Evolutionary conservation across 176 grass and related monocot genomes (phyloP).

Genomic region (Carex pumila): DNA sequence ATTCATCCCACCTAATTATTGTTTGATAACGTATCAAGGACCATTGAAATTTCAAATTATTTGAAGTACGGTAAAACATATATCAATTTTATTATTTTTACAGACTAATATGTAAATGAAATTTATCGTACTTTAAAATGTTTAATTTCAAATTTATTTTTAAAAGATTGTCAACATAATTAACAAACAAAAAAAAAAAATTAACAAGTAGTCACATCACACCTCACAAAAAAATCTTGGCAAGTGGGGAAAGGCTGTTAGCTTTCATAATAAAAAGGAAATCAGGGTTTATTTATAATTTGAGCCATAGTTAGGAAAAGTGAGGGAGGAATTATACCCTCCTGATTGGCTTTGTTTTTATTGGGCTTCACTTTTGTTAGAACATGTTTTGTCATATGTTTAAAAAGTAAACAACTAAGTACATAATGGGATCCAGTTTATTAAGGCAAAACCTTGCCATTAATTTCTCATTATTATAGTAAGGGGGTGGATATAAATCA

Average conservation of each 20-base stretch:
- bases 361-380: constrained; percentile 25
- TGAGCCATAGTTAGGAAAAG: background rate
- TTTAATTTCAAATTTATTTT: no score
- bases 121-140: no score
- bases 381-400: constrained; percentile 28
- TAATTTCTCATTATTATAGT: background rate
- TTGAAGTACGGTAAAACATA: no score
- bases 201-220: no score
- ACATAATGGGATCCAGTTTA: constrained; percentile 19
- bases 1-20: no score
- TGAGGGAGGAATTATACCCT: constrained; percentile 18
- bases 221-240: background rate
- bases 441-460: constrained; percentile 7
- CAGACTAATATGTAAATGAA: no score
- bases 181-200: no score
- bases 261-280: constrained; percentile 4
- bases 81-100: no score
- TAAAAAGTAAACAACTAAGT: constrained; percentile 3
- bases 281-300: constrained; percentile 8
- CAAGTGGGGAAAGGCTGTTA: background rate
- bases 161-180: no score
- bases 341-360: constrained; percentile 25
- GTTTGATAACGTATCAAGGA: no score
- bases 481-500: background rate
- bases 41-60: no score